Evolutionary conservation across 768 basidiomycete species (phyloP).

Genomic region (Psilocybe cyanescens): DNA sequence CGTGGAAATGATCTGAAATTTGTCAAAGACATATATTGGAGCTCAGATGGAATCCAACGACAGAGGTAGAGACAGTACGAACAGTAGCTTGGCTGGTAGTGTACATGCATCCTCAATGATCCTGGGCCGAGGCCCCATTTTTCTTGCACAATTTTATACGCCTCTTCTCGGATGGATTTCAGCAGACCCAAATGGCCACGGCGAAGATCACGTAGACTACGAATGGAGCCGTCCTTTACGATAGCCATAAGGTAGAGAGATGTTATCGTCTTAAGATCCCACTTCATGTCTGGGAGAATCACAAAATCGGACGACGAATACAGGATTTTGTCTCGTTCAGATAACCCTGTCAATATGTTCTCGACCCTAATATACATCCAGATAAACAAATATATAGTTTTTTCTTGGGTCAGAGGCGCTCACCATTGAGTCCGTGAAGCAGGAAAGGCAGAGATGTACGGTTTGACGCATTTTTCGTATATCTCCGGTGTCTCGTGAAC

Average conservation of each 20-base stretch:
- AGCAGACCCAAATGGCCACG: constrained; percentile 69
- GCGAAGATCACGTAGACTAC: constrained; percentile 77
- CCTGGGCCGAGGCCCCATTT: constrained; percentile 70
- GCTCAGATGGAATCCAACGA: background rate
- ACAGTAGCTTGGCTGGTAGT: constrained; percentile 98
- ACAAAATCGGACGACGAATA: constrained; percentile 68
- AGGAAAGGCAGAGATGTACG: constrained; percentile 81
- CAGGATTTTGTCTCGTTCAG: constrained; percentile 77
- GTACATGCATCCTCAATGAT: constrained; percentile 79
- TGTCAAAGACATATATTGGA: background rate
- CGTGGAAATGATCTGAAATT: constrained; percentile 85
- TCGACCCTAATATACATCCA: constrained; percentile 64
- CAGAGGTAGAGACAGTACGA: constrained; percentile 29
- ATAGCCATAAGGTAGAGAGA: constrained; percentile 89
- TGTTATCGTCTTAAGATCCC: constrained; percentile 79
- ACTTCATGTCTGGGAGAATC: constrained; percentile 96
- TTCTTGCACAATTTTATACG: constrained; percentile 52
- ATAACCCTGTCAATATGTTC: constrained; percentile 76
- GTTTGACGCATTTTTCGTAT: constrained; percentile 71
- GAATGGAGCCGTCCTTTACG: constrained; percentile 60
- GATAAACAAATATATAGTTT: background rate
- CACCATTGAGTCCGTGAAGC: constrained; percentile 83
- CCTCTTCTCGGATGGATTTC: constrained; percentile 61
- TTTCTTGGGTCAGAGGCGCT: constrained; percentile 12
- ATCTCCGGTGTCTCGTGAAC: constrained; percentile 84